These are phyloP conservation scores for Acanthamoeba lugdunensis DNA, from an alignment of 208 protist species.

Conservation along the genomic window DNA sequence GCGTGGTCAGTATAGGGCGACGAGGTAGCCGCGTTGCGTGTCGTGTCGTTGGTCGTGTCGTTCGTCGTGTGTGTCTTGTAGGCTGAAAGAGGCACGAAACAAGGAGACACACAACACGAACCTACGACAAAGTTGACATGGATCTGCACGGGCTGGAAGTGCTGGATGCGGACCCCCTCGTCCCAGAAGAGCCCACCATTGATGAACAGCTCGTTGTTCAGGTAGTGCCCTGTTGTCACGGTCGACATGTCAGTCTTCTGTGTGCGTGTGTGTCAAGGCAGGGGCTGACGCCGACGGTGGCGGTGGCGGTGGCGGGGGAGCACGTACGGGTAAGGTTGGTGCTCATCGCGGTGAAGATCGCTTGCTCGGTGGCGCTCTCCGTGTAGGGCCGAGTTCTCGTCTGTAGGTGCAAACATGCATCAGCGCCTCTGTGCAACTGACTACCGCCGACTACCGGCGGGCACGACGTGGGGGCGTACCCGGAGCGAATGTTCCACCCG, in stretches of 20 bases:
- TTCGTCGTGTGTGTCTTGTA: no score
- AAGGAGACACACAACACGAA: neutral
- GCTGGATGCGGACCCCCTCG: no score
- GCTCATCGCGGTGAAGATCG: neutral
- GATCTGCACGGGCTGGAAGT: slow-evolving; percentile 4
- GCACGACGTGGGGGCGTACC: neutral
- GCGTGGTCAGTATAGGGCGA: no score
- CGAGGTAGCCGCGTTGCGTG: no score
- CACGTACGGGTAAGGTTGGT: neutral
- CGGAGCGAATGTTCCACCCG: neutral
- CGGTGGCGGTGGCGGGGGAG: neutral
- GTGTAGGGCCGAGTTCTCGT: neutral
- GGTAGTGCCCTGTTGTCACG: neutral
- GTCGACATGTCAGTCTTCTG: neutral
- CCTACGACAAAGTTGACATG: slow-evolving; percentile 13
- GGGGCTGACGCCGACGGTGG: no score
- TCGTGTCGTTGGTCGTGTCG: no score
- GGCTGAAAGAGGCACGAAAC: neutral
- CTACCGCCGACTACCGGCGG: no score
- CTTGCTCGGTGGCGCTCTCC: neutral
- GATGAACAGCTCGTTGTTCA: slow-evolving; percentile 7
- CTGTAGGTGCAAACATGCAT: neutral
- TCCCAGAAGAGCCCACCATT: neutral
- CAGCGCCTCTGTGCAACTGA: no score
- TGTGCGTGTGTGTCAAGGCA: neutral